A percentile compares a stretch with the other conserved stretches of the same genome.
phyloP scores from a whole-genome alignment of 371 early-diverging fungal species.

The Funneliformis caledonium region DNA sequence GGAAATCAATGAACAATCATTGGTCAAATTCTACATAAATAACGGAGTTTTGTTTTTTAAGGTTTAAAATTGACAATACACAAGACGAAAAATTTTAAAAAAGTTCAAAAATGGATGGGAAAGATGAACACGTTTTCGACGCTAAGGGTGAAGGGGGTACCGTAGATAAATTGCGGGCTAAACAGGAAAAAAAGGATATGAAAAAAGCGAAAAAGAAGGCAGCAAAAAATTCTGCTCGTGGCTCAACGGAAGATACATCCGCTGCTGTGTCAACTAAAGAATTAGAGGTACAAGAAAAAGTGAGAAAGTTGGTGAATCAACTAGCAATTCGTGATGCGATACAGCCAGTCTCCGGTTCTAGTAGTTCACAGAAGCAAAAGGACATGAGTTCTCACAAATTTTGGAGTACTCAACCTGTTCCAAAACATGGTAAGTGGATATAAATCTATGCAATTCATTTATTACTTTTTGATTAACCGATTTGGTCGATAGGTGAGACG shows the following conservation, averaged over 20 bases:
- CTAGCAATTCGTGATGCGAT: slow-evolving; percentile 34
- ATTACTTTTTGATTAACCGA: not conserved
- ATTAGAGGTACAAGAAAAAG: slow-evolving; percentile 35
- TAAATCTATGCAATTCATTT: not conserved
- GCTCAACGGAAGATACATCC: not conserved
- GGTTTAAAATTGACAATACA: too few relatives aligned
- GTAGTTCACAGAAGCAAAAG: slow-evolving; percentile 14
- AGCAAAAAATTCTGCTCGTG: not conserved
- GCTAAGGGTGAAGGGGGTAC: not conserved
- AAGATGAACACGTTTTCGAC: not conserved
- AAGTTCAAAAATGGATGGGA: slow-evolving; percentile 7
- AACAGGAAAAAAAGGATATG: slow-evolving; percentile 29
- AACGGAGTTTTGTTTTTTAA: too few relatives aligned
- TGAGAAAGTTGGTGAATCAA: slow-evolving; percentile 26
- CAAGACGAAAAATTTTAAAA: too few relatives aligned
- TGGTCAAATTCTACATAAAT: too few relatives aligned
- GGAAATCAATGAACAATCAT: too few relatives aligned
- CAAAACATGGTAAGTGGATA: slow-evolving; percentile 60
- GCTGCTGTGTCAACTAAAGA: slow-evolving; percentile 15
- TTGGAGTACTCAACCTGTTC: slow-evolving; percentile 97
- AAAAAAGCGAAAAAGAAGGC: slow-evolving; percentile 38
- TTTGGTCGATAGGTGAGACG: slow-evolving; percentile 58
- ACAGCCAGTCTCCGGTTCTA: not conserved
- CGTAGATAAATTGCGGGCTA: slow-evolving; percentile 23
- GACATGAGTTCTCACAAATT: slow-evolving; percentile 76